Evolutionary conservation across 2,329 filamentous ascomycete species (phyloP).

Genomic region (Aspergillus unguis): DNA sequence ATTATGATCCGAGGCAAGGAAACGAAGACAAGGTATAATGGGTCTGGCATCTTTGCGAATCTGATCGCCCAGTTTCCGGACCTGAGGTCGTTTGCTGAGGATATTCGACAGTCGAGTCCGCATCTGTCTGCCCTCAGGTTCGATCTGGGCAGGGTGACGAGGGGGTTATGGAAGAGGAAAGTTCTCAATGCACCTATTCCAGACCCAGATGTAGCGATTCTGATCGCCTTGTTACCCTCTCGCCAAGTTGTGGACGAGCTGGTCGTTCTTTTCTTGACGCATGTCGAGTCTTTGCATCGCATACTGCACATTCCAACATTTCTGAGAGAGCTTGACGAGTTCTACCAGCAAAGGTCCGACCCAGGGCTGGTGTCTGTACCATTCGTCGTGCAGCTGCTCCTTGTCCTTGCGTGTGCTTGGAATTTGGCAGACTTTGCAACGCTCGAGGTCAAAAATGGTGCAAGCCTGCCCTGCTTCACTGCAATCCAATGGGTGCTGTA

Average conservation of each 20-base stretch:
- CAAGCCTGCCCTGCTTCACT: conserved; percentile 29
- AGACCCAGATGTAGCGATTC: conserved; percentile 26
- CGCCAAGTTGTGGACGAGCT: conserved; percentile 37
- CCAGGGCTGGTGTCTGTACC: conserved; percentile 26
- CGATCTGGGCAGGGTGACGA: conserved; percentile 33
- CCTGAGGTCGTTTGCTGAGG: conserved; percentile 36
- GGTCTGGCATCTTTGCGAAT: conserved; percentile 39
- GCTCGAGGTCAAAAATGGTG: conserved; percentile 28
- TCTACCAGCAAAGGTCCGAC: conserved; percentile 31
- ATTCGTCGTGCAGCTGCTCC: conserved; percentile 37
- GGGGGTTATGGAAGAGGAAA: conserved; percentile 29
- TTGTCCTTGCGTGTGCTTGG: conserved; percentile 40
- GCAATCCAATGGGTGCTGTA: conserved; percentile 74
- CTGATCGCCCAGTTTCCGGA: conserved; percentile 41
- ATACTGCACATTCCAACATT: conserved; percentile 43
- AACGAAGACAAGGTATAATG: conserved; percentile 41
- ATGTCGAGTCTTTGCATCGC: conserved; percentile 39
- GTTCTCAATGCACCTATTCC: conserved; percentile 30
- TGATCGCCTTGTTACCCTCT: conserved; percentile 35
- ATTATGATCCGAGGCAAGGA: conserved; percentile 39
- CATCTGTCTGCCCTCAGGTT: conserved; percentile 33
- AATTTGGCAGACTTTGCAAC: conserved; percentile 31
- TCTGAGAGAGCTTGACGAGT: conserved; percentile 34
- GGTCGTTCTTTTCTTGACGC: conserved; percentile 37
- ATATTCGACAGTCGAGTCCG: conserved; percentile 36